Evolutionary conservation across 352 stramenopile genomes (phyloP).

Genomic region (Phytophthora parvispora): DNA sequence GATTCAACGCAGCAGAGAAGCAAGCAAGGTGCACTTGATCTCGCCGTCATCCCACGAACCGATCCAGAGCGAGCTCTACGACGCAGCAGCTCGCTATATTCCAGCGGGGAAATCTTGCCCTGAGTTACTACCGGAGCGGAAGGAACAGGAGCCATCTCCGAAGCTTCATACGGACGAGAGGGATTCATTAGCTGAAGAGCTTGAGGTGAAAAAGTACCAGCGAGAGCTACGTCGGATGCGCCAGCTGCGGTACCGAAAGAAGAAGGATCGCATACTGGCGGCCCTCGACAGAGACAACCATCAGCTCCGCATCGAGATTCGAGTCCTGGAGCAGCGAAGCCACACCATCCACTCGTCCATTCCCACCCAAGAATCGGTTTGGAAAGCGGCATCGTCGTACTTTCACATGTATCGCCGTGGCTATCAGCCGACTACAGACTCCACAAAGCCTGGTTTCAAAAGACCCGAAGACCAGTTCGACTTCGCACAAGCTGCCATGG

Average conservation of each 20-base stretch:
- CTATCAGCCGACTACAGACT: background rate
- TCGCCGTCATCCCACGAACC: background rate
- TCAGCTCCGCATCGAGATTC: background rate
- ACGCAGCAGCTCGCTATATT: background rate
- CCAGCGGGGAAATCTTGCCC: background rate
- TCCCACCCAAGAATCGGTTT: background rate
- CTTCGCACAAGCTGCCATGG: background rate
- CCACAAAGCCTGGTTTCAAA: background rate
- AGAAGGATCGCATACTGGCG: background rate
- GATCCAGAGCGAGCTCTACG: background rate
- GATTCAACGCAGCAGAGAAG: background rate
- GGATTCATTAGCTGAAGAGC: constrained; percentile 1
- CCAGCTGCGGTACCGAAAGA: constrained; percentile 6
- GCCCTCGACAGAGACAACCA: background rate
- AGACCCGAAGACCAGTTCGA: background rate
- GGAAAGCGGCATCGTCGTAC: constrained; percentile 6
- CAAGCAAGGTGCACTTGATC: background rate
- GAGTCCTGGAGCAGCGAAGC: constrained; percentile 1
- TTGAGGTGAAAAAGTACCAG: too few relatives aligned
- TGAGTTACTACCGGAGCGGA: background rate
- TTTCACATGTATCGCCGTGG: constrained; percentile 2
- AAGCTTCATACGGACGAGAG: background rate
- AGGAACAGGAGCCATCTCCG: background rate
- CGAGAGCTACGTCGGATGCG: background rate
- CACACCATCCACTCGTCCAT: background rate